Evolutionary conservation across 371 early-diverging fungal species (phyloP).

Genomic region (Mucor sp.): DNA sequence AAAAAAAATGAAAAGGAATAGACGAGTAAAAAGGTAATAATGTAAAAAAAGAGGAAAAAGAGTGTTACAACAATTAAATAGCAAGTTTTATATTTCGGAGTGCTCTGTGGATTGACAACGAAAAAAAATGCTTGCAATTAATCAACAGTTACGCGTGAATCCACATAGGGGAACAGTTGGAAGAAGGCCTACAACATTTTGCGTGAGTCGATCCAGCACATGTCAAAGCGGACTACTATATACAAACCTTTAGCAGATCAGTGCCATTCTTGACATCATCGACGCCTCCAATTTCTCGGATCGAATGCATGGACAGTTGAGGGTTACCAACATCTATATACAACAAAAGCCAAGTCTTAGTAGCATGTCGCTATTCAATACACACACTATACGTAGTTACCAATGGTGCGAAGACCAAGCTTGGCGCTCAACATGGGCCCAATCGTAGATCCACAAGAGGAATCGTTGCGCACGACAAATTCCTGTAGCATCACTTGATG

Average conservation of each 20-base stretch:
- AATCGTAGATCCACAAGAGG: conserved; percentile 94
- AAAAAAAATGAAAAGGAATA: background rate
- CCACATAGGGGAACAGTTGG: conserved; percentile 25
- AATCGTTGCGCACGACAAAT: conserved; percentile 94
- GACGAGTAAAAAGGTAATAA: background rate
- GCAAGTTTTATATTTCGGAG: conserved; percentile 16
- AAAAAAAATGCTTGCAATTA: conserved; percentile 5
- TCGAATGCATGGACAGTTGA: conserved; percentile 95
- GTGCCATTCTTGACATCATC: conserved; percentile 88
- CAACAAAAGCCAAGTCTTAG: too few relatives aligned
- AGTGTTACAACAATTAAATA: background rate
- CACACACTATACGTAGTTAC: conserved; percentile 35
- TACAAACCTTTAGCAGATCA: conserved; percentile 68
- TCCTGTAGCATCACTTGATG: too few relatives aligned
- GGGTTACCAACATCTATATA: conserved; percentile 89
- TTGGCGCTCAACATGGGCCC: conserved; percentile 95
- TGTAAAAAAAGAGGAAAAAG: background rate
- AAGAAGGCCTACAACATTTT: conserved; percentile 13
- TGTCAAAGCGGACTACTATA: background rate
- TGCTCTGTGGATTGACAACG: conserved; percentile 8
- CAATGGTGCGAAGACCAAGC: conserved; percentile 93
- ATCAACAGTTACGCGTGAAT: conserved; percentile 20
- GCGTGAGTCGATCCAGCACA: background rate
- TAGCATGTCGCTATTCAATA: background rate
- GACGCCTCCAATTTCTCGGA: conserved; percentile 92